These are phyloP conservation scores for Eucalyptus tenuipes DNA, from an alignment of 345 rosid genomes.

Conservation along the genomic window DNA sequence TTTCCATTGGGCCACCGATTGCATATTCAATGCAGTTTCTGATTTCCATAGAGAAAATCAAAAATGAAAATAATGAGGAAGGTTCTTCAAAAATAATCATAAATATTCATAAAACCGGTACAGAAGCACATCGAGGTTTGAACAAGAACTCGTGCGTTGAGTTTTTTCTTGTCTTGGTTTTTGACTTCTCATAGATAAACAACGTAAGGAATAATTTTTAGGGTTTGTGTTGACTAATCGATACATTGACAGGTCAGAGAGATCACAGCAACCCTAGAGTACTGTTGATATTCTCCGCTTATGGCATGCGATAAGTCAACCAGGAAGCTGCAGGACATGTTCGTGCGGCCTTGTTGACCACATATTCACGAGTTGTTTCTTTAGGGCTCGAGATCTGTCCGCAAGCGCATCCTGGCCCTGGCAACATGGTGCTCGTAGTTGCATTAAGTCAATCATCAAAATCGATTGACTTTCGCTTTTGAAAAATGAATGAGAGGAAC, in stretches of 20 bases:
- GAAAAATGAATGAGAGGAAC: not conserved
- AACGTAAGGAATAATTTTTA: not conserved
- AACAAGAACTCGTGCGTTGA: not conserved
- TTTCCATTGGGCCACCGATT: not conserved
- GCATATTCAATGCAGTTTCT: not conserved
- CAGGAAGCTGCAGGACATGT: not conserved
- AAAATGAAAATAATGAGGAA: not conserved
- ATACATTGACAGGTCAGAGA: not conserved
- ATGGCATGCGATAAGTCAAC: not conserved
- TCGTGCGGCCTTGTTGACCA: not conserved
- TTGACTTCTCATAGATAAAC: not conserved
- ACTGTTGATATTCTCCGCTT: not conserved
- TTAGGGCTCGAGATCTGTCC: not conserved
- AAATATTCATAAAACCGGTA: not conserved
- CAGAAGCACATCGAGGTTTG: not conserved
- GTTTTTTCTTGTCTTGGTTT: not conserved
- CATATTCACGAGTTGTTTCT: not conserved
- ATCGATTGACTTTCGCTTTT: not conserved
- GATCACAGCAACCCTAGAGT: not conserved
- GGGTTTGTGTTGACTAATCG: not conserved
- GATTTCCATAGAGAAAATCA: not conserved
- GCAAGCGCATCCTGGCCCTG: not conserved
- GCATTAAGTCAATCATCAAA: not conserved
- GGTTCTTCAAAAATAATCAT: not conserved
- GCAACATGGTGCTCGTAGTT: rapidly evolving